phyloP scores from a whole-genome alignment of 2,329 filamentous ascomycete species.

The Diplodia sapinea region DNA sequence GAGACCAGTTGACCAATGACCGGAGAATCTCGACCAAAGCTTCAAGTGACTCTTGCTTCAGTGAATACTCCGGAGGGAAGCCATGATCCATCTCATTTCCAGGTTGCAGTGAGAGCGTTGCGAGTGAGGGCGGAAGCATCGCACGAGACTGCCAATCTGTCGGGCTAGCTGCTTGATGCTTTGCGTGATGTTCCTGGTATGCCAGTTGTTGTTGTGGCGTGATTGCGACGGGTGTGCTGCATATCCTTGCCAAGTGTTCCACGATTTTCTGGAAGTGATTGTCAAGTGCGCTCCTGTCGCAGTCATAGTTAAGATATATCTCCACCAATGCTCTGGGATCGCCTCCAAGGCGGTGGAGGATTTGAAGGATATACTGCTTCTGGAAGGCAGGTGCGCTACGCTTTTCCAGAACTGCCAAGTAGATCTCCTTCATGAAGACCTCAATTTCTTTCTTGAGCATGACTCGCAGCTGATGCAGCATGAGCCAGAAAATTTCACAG shows the following conservation, averaged over 20 bases:
- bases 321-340: slow-evolving; percentile 92
- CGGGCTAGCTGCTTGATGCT: slow-evolving; percentile 55
- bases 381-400: slow-evolving; percentile 85
- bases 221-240: slow-evolving; percentile 77
- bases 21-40: slow-evolving; percentile 85
- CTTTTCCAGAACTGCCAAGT: slow-evolving; percentile 87
- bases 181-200: slow-evolving; percentile 79
- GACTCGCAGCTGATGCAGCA: slow-evolving; percentile 90
- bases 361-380: slow-evolving; percentile 87
- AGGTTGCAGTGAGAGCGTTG: slow-evolving; percentile 72
- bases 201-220: slow-evolving; percentile 80
- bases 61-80: slow-evolving; percentile 84
- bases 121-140: slow-evolving; percentile 85
- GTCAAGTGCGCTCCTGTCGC: slow-evolving; percentile 87
- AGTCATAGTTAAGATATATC: slow-evolving; percentile 97
- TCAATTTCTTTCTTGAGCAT: slow-evolving; percentile 99
- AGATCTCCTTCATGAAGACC: slow-evolving; percentile 97
- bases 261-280: slow-evolving; percentile 96
- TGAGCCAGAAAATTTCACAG: slow-evolving; percentile 97
- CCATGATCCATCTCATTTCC: slow-evolving; percentile 66
- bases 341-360: slow-evolving; percentile 81
- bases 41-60: slow-evolving; percentile 89
- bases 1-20: slow-evolving; percentile 91
- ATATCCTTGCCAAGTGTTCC: slow-evolving; percentile 88
- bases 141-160: slow-evolving; percentile 85